Evolutionary conservation across 2,329 filamentous ascomycete species (phyloP), one percentile per base, ranked within the genome.

Genomic region (Saccharata proteae): DNA sequence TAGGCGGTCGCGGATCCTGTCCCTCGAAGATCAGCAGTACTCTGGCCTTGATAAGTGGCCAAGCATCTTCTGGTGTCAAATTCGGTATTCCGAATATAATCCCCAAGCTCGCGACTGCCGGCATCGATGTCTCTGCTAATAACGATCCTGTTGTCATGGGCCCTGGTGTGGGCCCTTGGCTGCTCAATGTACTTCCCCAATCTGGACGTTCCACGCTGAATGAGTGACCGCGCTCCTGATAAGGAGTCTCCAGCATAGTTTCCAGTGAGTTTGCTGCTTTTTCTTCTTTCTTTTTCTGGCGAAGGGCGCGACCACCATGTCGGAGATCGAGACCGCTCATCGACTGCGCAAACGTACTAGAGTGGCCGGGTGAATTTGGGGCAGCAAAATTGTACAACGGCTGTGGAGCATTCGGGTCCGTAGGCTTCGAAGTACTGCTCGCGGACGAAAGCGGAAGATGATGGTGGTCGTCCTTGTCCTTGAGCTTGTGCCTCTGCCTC

Each of bases 291-390:
- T 66, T 65, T 39, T 88, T 93, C 49, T 93, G 84, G 21, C 80
- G 71, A 26, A 86, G 56, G 5, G 77, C 80, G 24, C 79, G 70
- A 1, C 77, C 81, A 24, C 79, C 82, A 57, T 88, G 81, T 30
- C 82, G 67, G 16, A 88, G 59, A 53, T 88, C 82, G 25, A 88
- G 62, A 0, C 80, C 80, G 37, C 80, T 88, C 48, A 90, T 80
- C 3, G 78, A 80, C 57, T 90, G 92, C 21, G 77, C 68, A 51
- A 96, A 93, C 18, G 70, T 69, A 31, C 65, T 69, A 30, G 66
- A 69, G 10, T 76, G 73, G 0, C 70, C 77, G 1, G 81, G 80
- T 38, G 77, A 84, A 6, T 77, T 68, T 2, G 80, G 80, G 2
- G 81, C 56, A 35, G 75, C 80, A 54, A 88, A 86, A 39, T 74